These are phyloP conservation scores for Monosporascus ibericus DNA, from an alignment of 2,329 filamentous ascomycete genomes.

Conservation along the genomic window DNA sequence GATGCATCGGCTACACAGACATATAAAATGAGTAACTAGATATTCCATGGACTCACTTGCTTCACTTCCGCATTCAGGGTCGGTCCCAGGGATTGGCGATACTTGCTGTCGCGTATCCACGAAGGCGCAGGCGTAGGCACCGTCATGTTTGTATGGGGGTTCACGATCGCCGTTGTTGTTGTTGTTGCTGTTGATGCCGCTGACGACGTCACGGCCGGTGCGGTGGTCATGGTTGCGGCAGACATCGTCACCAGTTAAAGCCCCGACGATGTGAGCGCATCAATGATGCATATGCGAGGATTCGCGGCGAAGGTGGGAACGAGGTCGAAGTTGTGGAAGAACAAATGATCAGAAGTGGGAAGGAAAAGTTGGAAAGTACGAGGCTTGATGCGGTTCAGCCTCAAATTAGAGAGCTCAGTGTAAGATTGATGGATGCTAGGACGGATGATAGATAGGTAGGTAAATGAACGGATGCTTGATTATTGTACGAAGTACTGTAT, in stretches of 20 bases:
- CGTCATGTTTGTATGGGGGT: not conserved
- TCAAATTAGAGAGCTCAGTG: not conserved
- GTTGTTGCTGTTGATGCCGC: not conserved
- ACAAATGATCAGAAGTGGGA: not conserved
- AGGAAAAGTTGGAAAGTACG: not conserved
- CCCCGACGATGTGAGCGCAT: not conserved
- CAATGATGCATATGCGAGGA: not conserved
- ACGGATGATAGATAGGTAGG: not conserved
- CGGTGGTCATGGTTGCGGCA: not conserved
- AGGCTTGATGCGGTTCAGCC: not conserved
- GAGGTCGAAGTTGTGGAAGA: not conserved
- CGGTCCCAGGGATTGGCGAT: constrained; percentile 61
- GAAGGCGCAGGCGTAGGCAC: not conserved
- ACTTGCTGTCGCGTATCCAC: constrained; percentile 44
- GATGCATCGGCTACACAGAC: constrained; percentile 1
- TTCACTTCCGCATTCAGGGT: constrained; percentile 61
- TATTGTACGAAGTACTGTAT: not conserved
- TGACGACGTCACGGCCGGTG: not conserved
- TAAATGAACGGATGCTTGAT: not conserved
- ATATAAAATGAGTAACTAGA: not conserved
- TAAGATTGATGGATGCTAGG: not conserved
- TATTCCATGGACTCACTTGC: constrained; percentile 44
- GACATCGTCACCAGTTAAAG: not conserved
- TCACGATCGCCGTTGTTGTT: not conserved
- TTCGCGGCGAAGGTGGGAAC: not conserved